phyloP scores from a whole-genome alignment of 75 land plant genomes.

The Picea glauca region DNA sequence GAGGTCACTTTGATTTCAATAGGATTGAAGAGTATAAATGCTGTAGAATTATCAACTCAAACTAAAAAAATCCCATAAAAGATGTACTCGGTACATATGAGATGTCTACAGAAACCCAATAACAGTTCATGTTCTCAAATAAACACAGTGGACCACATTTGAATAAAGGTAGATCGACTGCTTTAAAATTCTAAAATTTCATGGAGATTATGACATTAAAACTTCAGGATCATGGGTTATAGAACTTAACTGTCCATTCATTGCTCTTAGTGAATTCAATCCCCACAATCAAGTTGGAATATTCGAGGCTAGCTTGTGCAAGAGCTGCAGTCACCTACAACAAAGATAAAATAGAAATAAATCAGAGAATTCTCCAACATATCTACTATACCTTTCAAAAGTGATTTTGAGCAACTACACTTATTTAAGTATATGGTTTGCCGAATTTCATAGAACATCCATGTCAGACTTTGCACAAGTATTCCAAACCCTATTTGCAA shows the following conservation, averaged over 20 bases:
- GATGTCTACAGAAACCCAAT: not conserved
- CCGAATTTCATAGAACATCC: not conserved
- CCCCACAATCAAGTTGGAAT: slow-evolving; percentile 71
- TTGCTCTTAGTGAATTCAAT: slow-evolving; percentile 77
- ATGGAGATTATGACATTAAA: too few species aligned
- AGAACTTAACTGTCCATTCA: slow-evolving; percentile 61
- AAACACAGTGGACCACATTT: not conserved
- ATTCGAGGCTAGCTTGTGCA: slow-evolving; percentile 51
- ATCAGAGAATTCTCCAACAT: not conserved
- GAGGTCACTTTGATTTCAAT: not conserved
- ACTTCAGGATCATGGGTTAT: not conserved
- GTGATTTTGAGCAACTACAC: not conserved
- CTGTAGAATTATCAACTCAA: not conserved
- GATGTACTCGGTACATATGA: not conserved
- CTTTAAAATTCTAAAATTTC: too few species aligned
- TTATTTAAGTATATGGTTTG: not conserved
- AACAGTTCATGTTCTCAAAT: not conserved
- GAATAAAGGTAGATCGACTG: too few species aligned
- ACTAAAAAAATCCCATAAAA: not conserved
- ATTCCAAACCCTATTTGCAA: too few species aligned
- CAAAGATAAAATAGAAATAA: not conserved
- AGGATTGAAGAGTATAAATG: not conserved
- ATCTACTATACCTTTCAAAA: not conserved
- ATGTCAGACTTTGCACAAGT: too few species aligned
- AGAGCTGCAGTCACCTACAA: slow-evolving; percentile 58